Conservation (phyloP, 2,329 filamentous ascomycete genomes). For the Penicillium hesseltinei region DNA sequence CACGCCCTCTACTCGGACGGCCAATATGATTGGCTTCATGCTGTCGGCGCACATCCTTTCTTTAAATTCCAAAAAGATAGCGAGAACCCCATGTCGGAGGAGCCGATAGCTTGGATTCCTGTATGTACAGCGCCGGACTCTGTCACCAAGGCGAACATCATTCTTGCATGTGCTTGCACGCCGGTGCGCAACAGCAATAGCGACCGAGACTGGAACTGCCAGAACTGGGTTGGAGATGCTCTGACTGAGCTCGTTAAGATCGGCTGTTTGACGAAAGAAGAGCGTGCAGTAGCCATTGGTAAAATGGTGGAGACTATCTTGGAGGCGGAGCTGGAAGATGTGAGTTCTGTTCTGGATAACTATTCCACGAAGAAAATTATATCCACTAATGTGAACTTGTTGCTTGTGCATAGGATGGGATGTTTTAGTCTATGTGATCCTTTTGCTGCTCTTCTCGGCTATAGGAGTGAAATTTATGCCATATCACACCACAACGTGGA, state of each 20-base stretch:
- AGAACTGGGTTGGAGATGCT: constrained; percentile 35
- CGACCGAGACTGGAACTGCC: constrained; percentile 34
- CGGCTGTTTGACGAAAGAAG: constrained; percentile 19
- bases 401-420: not conserved
- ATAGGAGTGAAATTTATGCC: too few relatives aligned
- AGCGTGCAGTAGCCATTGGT: constrained; percentile 23
- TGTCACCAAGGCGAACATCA: constrained; percentile 16
- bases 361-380: not conserved
- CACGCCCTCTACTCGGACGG: constrained; percentile 22
- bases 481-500: not conserved
- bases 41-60: constrained; percentile 28
- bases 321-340: constrained; percentile 25
- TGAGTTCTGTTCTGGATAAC: not conserved
- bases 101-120: constrained; percentile 16
- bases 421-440: not conserved
- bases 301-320: constrained; percentile 30
- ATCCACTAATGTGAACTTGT: not conserved
- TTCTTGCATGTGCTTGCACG: constrained; percentile 20
- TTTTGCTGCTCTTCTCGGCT: not conserved
- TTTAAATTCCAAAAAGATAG: constrained; percentile 23
- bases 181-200: constrained; percentile 22
- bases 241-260: constrained; percentile 22
- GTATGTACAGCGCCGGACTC: constrained; percentile 18
- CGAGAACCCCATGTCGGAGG: constrained; percentile 4
- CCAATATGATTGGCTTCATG: constrained; percentile 23